phyloP scores from a whole-genome alignment of 1,139 yeast genomes.

The Sugiyamaella grinbergsii region DNA sequence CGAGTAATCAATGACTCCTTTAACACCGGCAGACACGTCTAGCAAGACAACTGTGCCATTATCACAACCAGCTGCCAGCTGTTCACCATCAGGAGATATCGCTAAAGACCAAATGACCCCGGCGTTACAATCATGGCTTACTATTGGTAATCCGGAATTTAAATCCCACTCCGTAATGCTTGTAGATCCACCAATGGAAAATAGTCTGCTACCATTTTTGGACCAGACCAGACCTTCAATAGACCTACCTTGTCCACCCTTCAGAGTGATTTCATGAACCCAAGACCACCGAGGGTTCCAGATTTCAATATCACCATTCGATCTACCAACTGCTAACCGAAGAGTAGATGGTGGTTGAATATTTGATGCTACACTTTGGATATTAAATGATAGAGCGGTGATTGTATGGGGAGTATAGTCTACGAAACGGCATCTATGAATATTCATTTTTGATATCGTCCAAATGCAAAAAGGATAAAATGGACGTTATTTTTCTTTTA shows the following conservation, averaged over 20 bases:
- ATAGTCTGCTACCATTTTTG: slow-evolving; percentile 53
- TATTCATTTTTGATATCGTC: slow-evolving; percentile 52
- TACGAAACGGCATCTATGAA: slow-evolving; percentile 92
- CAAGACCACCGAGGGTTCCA: slow-evolving; percentile 83
- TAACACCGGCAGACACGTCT: slow-evolving; percentile 74
- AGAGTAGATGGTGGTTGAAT: slow-evolving; percentile 56
- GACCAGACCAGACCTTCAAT: slow-evolving; percentile 91
- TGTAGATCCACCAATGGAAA: slow-evolving; percentile 94
- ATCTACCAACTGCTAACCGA: slow-evolving; percentile 87
- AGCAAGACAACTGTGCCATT: slow-evolving; percentile 87
- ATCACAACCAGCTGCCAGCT: slow-evolving; percentile 90
- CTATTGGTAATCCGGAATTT: slow-evolving; percentile 66
- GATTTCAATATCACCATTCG: slow-evolving; percentile 92
- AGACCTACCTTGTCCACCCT: slow-evolving; percentile 80
- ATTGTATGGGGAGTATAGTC: slow-evolving; percentile 86
- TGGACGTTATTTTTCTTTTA: not conserved
- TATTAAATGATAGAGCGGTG: slow-evolving; percentile 77
- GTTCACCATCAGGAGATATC: slow-evolving; percentile 60
- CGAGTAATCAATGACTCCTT: slow-evolving; percentile 76
- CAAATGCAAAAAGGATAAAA: not conserved
- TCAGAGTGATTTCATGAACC: slow-evolving; percentile 60
- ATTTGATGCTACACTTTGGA: slow-evolving; percentile 33
- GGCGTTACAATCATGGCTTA: slow-evolving; percentile 85
- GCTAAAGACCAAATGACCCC: slow-evolving; percentile 93
- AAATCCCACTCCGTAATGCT: slow-evolving; percentile 92